Conservation (phyloP, 768 basidiomycete species). For the Neoboletus magnificus region DNA sequence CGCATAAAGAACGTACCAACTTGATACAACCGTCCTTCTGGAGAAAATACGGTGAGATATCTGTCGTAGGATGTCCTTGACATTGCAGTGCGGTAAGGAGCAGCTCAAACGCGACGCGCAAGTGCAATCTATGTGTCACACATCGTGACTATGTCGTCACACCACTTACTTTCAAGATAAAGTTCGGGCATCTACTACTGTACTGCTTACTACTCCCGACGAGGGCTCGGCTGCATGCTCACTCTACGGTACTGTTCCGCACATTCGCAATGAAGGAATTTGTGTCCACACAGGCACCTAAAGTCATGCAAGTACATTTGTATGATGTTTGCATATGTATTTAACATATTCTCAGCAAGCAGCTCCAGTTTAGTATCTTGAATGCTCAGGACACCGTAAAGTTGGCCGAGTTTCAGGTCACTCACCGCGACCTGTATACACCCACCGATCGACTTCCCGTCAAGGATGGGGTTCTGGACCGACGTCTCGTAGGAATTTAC, state of each 20-base stretch:
- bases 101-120: slow-evolving; percentile 56
- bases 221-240: neutral
- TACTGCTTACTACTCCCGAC: too few relatives aligned
- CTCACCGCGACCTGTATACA: slow-evolving; percentile 88
- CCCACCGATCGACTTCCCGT: slow-evolving; percentile 80
- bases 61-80: slow-evolving; percentile 94
- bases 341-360: slow-evolving; percentile 60
- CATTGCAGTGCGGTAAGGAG: slow-evolving; percentile 57
- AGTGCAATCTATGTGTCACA: slow-evolving; percentile 41
- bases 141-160: slow-evolving; percentile 19
- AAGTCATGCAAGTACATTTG: slow-evolving; percentile 63
- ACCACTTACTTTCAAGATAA: too few relatives aligned
- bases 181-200: neutral
- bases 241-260: neutral
- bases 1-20: slow-evolving; percentile 62
- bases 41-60: slow-evolving; percentile 96
- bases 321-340: neutral
- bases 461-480: slow-evolving; percentile 89
- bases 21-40: slow-evolving; percentile 97
- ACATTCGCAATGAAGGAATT: slow-evolving; percentile 62
- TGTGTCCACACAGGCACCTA: slow-evolving; percentile 74
- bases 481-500: slow-evolving; percentile 65
- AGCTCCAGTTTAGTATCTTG: slow-evolving; percentile 92
- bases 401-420: slow-evolving; percentile 95
- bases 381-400: slow-evolving; percentile 94